phyloP scores from a whole-genome alignment of 2,329 filamentous ascomycete species.

The Lachnellula cervina region DNA sequence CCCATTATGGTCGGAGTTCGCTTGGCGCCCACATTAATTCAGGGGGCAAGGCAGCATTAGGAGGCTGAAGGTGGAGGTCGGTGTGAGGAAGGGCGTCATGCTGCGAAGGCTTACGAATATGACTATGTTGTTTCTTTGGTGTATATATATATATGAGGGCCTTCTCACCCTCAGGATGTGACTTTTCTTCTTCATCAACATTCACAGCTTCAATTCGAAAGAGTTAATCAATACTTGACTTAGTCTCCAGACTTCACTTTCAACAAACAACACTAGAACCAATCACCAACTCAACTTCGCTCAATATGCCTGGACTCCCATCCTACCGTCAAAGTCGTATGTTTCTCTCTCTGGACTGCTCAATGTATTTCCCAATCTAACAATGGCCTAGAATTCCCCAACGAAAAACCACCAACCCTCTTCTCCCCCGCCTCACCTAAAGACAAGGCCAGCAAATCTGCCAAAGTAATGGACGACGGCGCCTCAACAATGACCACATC shows the following conservation, averaged over 20 bases:
- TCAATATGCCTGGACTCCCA: not conserved
- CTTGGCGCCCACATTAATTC: not conserved
- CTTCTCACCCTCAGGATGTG: slow-evolving; percentile 1
- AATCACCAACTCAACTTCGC: not conserved
- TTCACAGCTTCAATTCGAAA: not conserved
- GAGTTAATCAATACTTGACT: not conserved
- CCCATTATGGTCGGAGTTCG: slow-evolving; percentile 1
- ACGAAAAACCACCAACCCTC: slow-evolving; percentile 20
- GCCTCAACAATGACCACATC: slow-evolving; percentile 23
- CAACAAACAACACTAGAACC: not conserved
- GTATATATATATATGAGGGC: slow-evolving; percentile 15
- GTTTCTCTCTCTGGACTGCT: slow-evolving; percentile 1
- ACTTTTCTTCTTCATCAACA: slow-evolving; percentile 3
- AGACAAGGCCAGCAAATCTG: slow-evolving; percentile 11
- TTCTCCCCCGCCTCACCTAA: slow-evolving; percentile 26
- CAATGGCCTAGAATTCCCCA: slow-evolving; percentile 16
- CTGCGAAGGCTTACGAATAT: not conserved
- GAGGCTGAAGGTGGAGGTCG: not conserved
- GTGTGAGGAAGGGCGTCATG: not conserved
- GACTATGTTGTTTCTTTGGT: slow-evolving; percentile 1
- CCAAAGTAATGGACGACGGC: slow-evolving; percentile 15
- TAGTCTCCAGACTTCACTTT: not conserved
- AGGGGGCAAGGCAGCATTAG: not conserved
- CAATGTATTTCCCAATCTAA: not conserved
- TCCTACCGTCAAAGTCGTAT: slow-evolving; percentile 6